Evolutionary conservation across 306 rosid genomes (phyloP).

Genomic region (Psophocarpus tetragonolobus): DNA sequence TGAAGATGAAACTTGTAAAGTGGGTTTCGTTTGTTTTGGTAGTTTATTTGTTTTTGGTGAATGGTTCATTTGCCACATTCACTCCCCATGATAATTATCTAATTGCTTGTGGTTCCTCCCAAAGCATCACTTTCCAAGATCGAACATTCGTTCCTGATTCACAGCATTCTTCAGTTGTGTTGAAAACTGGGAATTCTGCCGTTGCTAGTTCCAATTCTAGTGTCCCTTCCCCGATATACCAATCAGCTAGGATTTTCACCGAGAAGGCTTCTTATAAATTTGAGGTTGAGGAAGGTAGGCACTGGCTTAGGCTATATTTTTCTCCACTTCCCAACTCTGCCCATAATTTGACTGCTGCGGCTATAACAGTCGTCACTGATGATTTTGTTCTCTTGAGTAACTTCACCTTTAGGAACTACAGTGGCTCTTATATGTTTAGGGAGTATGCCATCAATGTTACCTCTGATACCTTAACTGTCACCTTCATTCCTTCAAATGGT

Average conservation of each 20-base stretch:
- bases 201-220: slow-evolving; percentile 58
- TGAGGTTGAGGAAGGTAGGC: slow-evolving; percentile 63
- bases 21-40: slow-evolving; percentile 48
- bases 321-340: slow-evolving; percentile 53
- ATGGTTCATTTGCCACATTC: slow-evolving; percentile 53
- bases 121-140: slow-evolving; percentile 62
- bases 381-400: slow-evolving; percentile 78
- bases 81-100: slow-evolving; percentile 74
- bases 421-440: slow-evolving; percentile 72
- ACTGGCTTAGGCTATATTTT: slow-evolving; percentile 88
- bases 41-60: slow-evolving; percentile 43
- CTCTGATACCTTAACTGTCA: slow-evolving; percentile 59
- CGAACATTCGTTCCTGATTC: slow-evolving; percentile 83
- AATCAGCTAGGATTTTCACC: slow-evolving; percentile 75
- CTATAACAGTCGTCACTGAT: slow-evolving; percentile 70
- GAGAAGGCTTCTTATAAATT: slow-evolving; percentile 66
- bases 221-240: slow-evolving; percentile 68
- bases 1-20: slow-evolving; percentile 52
- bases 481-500: slow-evolving; percentile 71
- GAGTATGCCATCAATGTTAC: slow-evolving; percentile 85
- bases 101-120: slow-evolving; percentile 80
- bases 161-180: slow-evolving; percentile 54
- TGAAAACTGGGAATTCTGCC: slow-evolving; percentile 55
- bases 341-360: slow-evolving; percentile 63
- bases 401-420: slow-evolving; percentile 67